A percentile compares a stretch with the other conserved stretches of the same genome.
These are phyloP conservation scores for Alternaria viburni DNA, from an alignment of 2,329 filamentous ascomycete species.

Conservation along the genomic window DNA sequence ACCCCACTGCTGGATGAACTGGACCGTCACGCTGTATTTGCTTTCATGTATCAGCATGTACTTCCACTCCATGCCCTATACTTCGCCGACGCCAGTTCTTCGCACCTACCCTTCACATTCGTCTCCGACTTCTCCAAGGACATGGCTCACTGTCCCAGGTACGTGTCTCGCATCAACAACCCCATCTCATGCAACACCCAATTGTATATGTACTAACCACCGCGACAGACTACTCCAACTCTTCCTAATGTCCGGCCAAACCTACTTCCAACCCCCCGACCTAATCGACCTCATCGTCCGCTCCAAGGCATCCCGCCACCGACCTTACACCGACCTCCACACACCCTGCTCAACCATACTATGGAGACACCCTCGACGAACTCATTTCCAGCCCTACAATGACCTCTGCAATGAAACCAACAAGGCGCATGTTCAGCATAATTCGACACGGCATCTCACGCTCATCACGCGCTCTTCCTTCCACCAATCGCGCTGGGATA, in stretches of 20 bases:
- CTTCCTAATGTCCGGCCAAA: slow-evolving; percentile 26
- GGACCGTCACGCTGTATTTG: slow-evolving; percentile 26
- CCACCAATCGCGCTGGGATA: not conserved
- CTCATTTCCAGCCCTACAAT: too few species aligned
- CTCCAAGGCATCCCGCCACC: slow-evolving; percentile 6
- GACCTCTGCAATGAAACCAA: not conserved
- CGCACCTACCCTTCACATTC: slow-evolving; percentile 28
- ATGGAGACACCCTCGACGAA: not conserved
- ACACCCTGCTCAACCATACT: slow-evolving; percentile 4
- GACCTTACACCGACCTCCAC: slow-evolving; percentile 18
- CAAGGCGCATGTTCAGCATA: not conserved
- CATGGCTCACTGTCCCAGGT: slow-evolving; percentile 6
- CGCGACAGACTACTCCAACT: slow-evolving; percentile 13
- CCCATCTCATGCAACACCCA: not conserved
- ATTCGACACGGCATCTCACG: not conserved
- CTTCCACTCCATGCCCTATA: slow-evolving; percentile 21
- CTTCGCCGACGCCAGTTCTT: slow-evolving; percentile 20
- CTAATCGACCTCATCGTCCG: slow-evolving; percentile 32
- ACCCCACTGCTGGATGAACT: slow-evolving; percentile 22
- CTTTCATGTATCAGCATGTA: slow-evolving; percentile 35
- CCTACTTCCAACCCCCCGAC: slow-evolving; percentile 34
- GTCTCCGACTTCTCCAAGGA: slow-evolving; percentile 8
- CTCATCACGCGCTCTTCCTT: not conserved
- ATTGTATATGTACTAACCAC: not conserved
- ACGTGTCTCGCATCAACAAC: not conserved